phyloP scores from a whole-genome alignment of 192 early-diverging fungal genomes.

The Backusella australiensis region DNA sequence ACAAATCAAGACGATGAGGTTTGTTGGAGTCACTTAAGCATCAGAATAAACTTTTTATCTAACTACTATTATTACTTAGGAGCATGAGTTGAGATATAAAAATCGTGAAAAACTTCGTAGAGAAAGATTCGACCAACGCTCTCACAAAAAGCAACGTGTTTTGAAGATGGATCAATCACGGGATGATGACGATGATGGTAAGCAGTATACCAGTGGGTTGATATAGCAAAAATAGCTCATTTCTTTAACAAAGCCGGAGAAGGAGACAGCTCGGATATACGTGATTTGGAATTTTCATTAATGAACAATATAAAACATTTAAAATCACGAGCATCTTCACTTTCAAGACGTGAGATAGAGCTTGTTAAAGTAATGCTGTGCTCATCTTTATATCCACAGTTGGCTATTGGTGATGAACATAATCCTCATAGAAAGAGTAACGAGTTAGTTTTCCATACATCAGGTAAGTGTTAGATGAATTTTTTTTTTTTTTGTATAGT shows the following conservation, averaged over 20 bases:
- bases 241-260: not conserved
- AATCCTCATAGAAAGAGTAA: constrained; percentile 47
- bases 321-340: constrained; percentile 38
- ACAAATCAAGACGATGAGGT: not conserved
- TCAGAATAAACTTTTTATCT: not conserved
- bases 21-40: not conserved
- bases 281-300: constrained; percentile 62
- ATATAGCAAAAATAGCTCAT: not conserved
- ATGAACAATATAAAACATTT: constrained; percentile 47
- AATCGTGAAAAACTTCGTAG: constrained; percentile 10
- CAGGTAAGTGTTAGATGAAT: constrained; percentile 31
- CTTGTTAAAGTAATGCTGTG: constrained; percentile 62
- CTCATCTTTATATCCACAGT: constrained; percentile 63
- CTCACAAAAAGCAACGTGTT: constrained; percentile 13
- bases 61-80: not conserved
- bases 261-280: constrained; percentile 32
- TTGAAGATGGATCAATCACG: constrained; percentile 14
- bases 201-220: not conserved
- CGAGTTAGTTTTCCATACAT: constrained; percentile 63
- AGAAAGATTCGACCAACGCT: constrained; percentile 22
- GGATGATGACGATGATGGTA: not conserved
- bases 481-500: not conserved
- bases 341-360: constrained; percentile 40
- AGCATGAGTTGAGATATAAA: not conserved
- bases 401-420: constrained; percentile 65